These are phyloP conservation scores for Neoboletus magnificus DNA, from an alignment of 768 basidiomycete genomes.

Conservation along the genomic window DNA sequence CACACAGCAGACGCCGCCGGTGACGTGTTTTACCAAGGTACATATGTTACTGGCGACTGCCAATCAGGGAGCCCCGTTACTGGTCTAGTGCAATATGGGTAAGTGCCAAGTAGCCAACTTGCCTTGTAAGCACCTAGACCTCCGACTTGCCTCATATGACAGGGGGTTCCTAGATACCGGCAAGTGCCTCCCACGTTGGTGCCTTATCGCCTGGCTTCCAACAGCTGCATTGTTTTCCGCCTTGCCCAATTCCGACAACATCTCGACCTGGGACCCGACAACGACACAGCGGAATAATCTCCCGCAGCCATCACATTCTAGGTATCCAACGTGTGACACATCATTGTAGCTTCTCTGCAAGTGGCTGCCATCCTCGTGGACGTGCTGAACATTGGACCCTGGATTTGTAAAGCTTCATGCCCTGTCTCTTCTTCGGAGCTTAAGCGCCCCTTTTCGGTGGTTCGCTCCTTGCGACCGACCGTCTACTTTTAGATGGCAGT, in stretches of 20 bases:
- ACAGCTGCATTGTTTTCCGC: not conserved
- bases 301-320: not conserved
- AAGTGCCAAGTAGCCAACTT: not conserved
- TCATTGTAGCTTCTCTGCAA: constrained; percentile 1
- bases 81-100: constrained; percentile 7
- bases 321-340: not conserved
- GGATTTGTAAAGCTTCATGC: constrained; percentile 15
- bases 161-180: not conserved
- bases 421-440: constrained; percentile 28
- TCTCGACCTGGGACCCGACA: not conserved
- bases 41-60: not conserved
- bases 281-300: not conserved
- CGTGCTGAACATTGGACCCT: constrained; percentile 16
- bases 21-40: constrained; percentile 6
- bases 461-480: constrained; percentile 2
- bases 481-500: constrained; percentile 4
- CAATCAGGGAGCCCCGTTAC: constrained; percentile 6
- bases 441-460: constrained; percentile 29
- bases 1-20: constrained; percentile 2
- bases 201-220: not conserved
- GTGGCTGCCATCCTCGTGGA: constrained; percentile 14
- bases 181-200: not conserved
- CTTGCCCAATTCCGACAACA: not conserved
- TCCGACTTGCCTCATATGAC: not conserved
- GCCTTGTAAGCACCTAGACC: not conserved